phyloP scores from a whole-genome alignment of 1,284 basidiomycete genomes.

The Erythrobasidium hasegawianum region DNA sequence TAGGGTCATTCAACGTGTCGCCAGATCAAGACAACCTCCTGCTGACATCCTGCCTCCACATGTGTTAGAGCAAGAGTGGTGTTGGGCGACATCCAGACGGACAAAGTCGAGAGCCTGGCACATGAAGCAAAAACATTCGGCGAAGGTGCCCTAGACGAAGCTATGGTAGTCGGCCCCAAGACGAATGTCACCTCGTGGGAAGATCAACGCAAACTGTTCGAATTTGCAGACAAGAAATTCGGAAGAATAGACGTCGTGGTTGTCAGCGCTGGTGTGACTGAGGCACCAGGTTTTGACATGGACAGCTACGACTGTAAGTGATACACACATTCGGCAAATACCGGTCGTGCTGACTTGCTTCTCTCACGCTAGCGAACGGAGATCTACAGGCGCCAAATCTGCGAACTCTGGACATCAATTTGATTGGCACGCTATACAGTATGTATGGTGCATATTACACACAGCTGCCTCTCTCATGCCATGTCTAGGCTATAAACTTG shows the following conservation, averaged over 20 bases:
- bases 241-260: constrained; percentile 49
- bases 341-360: neutral
- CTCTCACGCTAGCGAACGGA: neutral
- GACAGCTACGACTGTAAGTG: constrained; percentile 34
- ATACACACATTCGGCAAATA: neutral
- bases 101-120: neutral
- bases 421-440: constrained; percentile 58
- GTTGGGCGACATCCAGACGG: constrained; percentile 11
- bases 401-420: constrained; percentile 57
- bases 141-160: neutral
- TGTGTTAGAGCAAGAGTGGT: constrained; percentile 11
- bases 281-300: constrained; percentile 47
- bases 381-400: constrained; percentile 53
- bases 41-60: constrained; percentile 6
- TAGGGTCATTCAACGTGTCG: constrained; percentile 52
- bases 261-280: constrained; percentile 59
- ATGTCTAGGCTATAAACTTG: constrained; percentile 58
- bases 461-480: no score
- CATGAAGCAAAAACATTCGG: constrained; percentile 5
- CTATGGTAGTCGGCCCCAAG: neutral
- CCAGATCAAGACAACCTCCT: neutral
- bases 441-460: constrained; percentile 40
- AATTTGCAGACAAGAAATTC: constrained; percentile 50
- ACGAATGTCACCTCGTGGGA: constrained; percentile 56
- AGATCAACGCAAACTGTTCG: constrained; percentile 57